phyloP scores from a whole-genome alignment of 768 basidiomycete genomes.

The Saitozyma podzolica region DNA sequence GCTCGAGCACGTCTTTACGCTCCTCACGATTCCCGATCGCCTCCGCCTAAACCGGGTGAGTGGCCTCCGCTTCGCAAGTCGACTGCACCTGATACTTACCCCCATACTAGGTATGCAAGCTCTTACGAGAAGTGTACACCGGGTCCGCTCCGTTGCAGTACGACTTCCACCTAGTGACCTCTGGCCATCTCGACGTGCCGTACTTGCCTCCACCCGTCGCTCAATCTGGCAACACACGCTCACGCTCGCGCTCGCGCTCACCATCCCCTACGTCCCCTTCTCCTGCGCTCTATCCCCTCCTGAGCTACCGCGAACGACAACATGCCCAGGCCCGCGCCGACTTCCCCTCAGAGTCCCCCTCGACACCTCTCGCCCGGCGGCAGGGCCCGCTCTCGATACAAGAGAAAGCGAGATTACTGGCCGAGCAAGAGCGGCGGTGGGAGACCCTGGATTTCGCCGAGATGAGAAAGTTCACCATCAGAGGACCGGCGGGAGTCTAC shows the following conservation, averaged over 20 bases:
- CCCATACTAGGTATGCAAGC: constrained; percentile 16
- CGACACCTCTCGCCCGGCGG: constrained; percentile 2
- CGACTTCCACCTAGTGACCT: constrained; percentile 27
- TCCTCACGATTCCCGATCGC: constrained; percentile 15
- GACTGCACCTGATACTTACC: neutral
- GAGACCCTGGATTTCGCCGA: constrained; percentile 19
- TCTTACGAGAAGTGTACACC: constrained; percentile 16
- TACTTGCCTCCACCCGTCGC: constrained; percentile 4
- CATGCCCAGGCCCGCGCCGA: constrained; percentile 8
- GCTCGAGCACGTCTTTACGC: constrained; percentile 29
- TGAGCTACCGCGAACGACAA: too few relatives aligned
- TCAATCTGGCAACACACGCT: neutral
- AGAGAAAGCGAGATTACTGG: constrained; percentile 27
- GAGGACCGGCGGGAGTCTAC: constrained; percentile 44
- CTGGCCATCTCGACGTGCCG: constrained; percentile 35
- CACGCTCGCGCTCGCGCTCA: constrained; percentile 4
- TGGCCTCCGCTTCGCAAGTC: neutral
- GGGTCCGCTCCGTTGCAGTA: constrained; percentile 35
- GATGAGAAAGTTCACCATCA: constrained; percentile 21
- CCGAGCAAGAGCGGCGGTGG: constrained; percentile 36
- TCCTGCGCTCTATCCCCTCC: neutral
- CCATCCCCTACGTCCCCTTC: neutral
- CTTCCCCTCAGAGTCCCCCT: constrained; percentile 12
- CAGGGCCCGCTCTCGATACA: constrained; percentile 13
- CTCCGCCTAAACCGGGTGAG: constrained; percentile 24